Base-by-base conservation (phyloP, 306 rosid species). In the cucumber (Cucumis sativus) region DNA sequence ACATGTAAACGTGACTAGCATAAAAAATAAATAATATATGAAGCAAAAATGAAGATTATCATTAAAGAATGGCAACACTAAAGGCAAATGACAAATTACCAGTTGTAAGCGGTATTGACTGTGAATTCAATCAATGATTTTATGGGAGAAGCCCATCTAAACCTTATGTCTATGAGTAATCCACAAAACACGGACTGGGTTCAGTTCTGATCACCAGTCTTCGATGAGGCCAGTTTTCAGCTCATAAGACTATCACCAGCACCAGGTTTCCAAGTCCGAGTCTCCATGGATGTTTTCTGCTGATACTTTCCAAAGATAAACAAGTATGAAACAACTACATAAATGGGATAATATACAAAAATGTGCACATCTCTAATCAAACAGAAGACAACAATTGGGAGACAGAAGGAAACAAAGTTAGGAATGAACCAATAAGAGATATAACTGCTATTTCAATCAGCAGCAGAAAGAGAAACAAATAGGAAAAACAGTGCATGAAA, bases 281-380 rank as follows among this genome's bases (percentile, higher is more conserved):
- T 37, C 69, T 76, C 76, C 40, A 10, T 77, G 80, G 79, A 86
- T 79, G 83, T 71, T 47, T 45, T 11, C 75, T 81, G 79, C 49
- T 72, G 85, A 52, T 70, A 67, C 30, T 69, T 56, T 11, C 35
- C 66, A 57, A 57, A 55, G 69, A 72, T 45, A 82, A 61, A 68
- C 77, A 64, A 58, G 69, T 75, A 79, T 77, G 83, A 82, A 83
- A 80, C 85, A 79, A 85, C 82, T 85, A 81, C 84, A 84, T 83
- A 79, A 87, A 83, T 83, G 81, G 58, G 66, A 77, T 80, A 76
- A 83, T 72, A 78, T 78, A 71, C 79, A 76, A 76, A 72, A 52
- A 72, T 51, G 56, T 71, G 77, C 77, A 72, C 52, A 30, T 72
- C 43, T 52, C 77, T 72, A 72, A 72, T 51, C 76, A 88, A 63